phyloP scores from a whole-genome alignment of 768 basidiomycete species.

The Tremella yokohamensis region DNA sequence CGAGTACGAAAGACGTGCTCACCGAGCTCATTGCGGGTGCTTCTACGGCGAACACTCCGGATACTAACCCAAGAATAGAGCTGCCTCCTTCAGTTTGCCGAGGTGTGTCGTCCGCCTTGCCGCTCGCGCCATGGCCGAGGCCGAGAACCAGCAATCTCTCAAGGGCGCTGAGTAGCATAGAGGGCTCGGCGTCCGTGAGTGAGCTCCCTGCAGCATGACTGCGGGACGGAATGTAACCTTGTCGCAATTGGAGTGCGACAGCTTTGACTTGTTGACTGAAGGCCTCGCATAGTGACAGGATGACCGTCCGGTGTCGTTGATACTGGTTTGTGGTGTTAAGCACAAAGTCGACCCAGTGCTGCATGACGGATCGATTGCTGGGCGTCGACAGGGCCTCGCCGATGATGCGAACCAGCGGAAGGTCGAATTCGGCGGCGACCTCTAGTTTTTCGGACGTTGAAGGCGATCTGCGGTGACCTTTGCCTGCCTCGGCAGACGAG shows the following conservation, averaged over 20 bases:
- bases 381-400: conserved; percentile 70
- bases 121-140: conserved; percentile 54
- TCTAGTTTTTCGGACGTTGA: conserved; percentile 15
- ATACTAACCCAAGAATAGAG: conserved; percentile 82
- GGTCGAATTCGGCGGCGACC: conserved; percentile 50
- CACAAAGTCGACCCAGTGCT: conserved; percentile 96
- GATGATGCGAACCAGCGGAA: conserved; percentile 64
- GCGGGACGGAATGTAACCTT: conserved; percentile 36
- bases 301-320: conserved; percentile 61
- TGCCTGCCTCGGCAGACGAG: conserved; percentile 7
- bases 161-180: conserved; percentile 76
- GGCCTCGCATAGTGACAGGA: conserved; percentile 75
- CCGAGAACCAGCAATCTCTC: conserved; percentile 68
- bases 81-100: conserved; percentile 50
- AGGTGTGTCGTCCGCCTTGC: conserved; percentile 24
- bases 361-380: conserved; percentile 73
- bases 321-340: conserved; percentile 85
- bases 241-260: conserved; percentile 54
- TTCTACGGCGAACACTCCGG: conserved; percentile 81
- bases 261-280: conserved; percentile 66
- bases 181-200: conserved; percentile 53
- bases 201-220: conserved; percentile 12
- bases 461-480: conserved; percentile 24
- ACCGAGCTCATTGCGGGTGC: neutral
- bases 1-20: neutral